These are phyloP conservation scores for Butyriboletus appendiculatus DNA, from an alignment of 1,284 basidiomycete species.

Conservation along the genomic window DNA sequence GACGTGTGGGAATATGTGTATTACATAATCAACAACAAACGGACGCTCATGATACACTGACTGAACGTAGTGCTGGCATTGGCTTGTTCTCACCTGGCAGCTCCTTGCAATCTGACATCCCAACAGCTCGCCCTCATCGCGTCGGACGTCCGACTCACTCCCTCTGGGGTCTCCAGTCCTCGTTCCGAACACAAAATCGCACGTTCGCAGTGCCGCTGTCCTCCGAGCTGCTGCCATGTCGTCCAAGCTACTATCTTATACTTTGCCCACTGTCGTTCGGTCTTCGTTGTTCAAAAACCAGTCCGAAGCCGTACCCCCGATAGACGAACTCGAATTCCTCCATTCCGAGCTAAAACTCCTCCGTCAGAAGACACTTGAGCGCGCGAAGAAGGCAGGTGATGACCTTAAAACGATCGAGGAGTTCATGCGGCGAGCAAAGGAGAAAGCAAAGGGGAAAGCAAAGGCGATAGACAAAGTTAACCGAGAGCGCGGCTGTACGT, in stretches of 20 bases:
- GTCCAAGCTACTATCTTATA: constrained; percentile 51
- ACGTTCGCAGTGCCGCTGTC: constrained; percentile 11
- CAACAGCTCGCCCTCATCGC: constrained; percentile 14
- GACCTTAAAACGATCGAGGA: constrained; percentile 70
- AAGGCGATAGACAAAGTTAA: constrained; percentile 67
- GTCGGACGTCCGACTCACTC: constrained; percentile 17
- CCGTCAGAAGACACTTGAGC: constrained; percentile 54
- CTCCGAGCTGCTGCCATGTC: constrained; percentile 41
- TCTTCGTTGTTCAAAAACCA: constrained; percentile 60
- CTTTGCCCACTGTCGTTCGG: constrained; percentile 45
- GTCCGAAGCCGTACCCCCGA: constrained; percentile 64
- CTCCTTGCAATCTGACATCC: constrained; percentile 17
- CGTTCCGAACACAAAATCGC: constrained; percentile 9
- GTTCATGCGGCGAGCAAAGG: constrained; percentile 68
- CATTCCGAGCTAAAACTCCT: constrained; percentile 59
- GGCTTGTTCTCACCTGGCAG: constrained; percentile 25
- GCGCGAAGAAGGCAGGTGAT: constrained; percentile 66
- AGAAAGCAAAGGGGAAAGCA: constrained; percentile 75
- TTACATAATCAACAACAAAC: constrained; percentile 36
- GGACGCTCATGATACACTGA: constrained; percentile 31
- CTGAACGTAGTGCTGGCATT: constrained; percentile 26
- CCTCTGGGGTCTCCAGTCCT: constrained; percentile 7
- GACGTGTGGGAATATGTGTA: constrained; percentile 29
- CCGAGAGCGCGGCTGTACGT: constrained; percentile 72
- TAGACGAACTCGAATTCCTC: constrained; percentile 70